Percentiles rank a stretch among this genome's conserved stretches.
phyloP scores from a whole-genome alignment of 1,284 basidiomycete species.

The Spongispora temasekensis region DNA sequence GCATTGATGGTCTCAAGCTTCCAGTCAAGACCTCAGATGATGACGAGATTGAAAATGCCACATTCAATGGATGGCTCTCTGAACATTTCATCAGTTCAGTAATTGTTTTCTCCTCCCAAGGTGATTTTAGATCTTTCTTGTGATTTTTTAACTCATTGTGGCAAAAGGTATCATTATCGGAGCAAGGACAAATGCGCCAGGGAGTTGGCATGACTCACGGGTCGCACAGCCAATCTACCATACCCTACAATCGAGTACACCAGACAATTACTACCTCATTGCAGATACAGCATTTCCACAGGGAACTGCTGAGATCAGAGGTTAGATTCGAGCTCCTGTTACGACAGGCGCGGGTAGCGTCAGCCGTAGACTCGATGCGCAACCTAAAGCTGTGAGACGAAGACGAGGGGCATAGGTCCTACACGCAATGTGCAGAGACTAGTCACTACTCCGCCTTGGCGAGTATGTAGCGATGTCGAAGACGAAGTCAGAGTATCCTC shows the following conservation, averaged over 20 bases:
- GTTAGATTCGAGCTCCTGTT: slow-evolving; percentile 40
- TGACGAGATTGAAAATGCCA: slow-evolving; percentile 47
- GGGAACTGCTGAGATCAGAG: slow-evolving; percentile 13
- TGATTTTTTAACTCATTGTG: too few species aligned
- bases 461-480: too few species aligned
- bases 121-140: slow-evolving; percentile 8
- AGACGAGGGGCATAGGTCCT: too few species aligned
- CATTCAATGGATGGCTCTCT: slow-evolving; percentile 50
- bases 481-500: too few species aligned
- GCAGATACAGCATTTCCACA: slow-evolving; percentile 19
- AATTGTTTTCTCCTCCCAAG: slow-evolving; percentile 24
- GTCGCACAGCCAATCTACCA: slow-evolving; percentile 42
- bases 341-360: too few species aligned
- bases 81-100: slow-evolving; percentile 38
- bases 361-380: too few species aligned
- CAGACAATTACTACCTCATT: slow-evolving; percentile 13
- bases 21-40: slow-evolving; percentile 24
- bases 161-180: slow-evolving; percentile 42
- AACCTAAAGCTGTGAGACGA: too few species aligned
- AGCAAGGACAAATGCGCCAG: slow-evolving; percentile 41
- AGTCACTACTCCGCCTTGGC: too few species aligned
- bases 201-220: slow-evolving; percentile 50
- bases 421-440: too few species aligned
- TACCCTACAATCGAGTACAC: slow-evolving; percentile 26
- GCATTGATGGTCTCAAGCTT: slow-evolving; percentile 17